Base-by-base conservation (phyloP, 179 eudicot species). In the Beta corolliflora region DNA sequence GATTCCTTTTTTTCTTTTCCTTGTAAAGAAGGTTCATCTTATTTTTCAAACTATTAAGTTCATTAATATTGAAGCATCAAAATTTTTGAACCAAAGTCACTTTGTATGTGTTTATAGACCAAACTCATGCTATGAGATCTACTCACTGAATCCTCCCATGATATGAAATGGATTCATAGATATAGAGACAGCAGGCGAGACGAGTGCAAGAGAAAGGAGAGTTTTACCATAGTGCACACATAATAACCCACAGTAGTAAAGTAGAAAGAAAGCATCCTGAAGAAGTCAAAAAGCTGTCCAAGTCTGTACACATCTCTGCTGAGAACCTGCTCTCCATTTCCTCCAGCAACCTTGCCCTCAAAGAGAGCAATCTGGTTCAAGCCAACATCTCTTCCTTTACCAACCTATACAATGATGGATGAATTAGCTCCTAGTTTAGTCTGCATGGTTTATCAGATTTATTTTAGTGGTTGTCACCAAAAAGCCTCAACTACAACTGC, bases 271-370 rank as follows among this genome's bases (percentile, higher is more conserved):
- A 95, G 90, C 98, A 95, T 95, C 79, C 98, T 88, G 79, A 93
- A 92, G 79, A 95, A 95, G 85, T 95, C 98, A 83, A 95, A 91
- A 45, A 92, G 97, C 82, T 95, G 98, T 53, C 97, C 98, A 80
- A 95, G 78, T 83, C 98, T 90, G 78, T 95, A 93, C 5, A 95
- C 90, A 83, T 95, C 98, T 86, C 98, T 88, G 89, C 97, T 95
- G 68, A 95, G 81, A 76, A 95, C 98, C 86, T 95, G 98, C 86
- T 95, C 98, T 78, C 98, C 98, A 83, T 95, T 95, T 63, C 98
- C 98, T 77, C 98, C 98, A 84, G 98, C 97, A 50, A 94, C 98
- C 84, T 94, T 94, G 55, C 98, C 98, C 89, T 94, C 97, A 81
- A 94, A 94, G 50, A 94, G 89, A 60, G 98, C 98, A 85, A 94